phyloP scores from a whole-genome alignment of 805 yeast species.

The Pichia membranifaciens region DNA sequence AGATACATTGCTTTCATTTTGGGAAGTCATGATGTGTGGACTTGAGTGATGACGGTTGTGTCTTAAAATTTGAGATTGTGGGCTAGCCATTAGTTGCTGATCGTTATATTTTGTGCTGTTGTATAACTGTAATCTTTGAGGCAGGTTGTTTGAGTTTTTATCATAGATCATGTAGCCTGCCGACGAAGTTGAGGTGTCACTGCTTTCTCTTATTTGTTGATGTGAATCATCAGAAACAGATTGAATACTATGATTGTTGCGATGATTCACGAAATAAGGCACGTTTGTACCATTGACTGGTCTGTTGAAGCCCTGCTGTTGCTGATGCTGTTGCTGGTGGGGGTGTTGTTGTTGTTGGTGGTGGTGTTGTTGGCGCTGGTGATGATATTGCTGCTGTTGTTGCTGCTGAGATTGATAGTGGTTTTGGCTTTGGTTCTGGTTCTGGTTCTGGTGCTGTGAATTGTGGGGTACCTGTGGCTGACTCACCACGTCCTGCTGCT shows the following conservation, averaged over 20 bases:
- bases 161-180: constrained; percentile 14
- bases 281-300: not conserved
- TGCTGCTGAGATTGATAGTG: constrained; percentile 14
- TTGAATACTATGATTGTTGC: constrained; percentile 19
- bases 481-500: constrained; percentile 16
- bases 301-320: constrained; percentile 12
- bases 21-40: not conserved
- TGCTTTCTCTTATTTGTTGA: constrained; percentile 19
- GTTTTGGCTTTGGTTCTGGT: constrained; percentile 6
- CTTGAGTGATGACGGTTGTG: constrained; percentile 12
- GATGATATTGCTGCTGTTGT: constrained; percentile 6
- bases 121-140: not conserved
- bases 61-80: not conserved
- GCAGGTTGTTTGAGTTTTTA: not conserved
- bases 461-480: not conserved
- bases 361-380: constrained; percentile 3
- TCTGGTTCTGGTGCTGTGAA: constrained; percentile 13
- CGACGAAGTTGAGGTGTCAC: constrained; percentile 27
- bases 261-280: constrained; percentile 1
- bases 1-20: not conserved
- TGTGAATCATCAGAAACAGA: constrained; percentile 25
- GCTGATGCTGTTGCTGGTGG: constrained; percentile 5
- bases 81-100: not conserved
- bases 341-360: constrained; percentile 2
- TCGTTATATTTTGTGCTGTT: not conserved